Evolutionary conservation across 306 rosid genomes (phyloP).

Genomic region (Hippophae tibetana): DNA sequence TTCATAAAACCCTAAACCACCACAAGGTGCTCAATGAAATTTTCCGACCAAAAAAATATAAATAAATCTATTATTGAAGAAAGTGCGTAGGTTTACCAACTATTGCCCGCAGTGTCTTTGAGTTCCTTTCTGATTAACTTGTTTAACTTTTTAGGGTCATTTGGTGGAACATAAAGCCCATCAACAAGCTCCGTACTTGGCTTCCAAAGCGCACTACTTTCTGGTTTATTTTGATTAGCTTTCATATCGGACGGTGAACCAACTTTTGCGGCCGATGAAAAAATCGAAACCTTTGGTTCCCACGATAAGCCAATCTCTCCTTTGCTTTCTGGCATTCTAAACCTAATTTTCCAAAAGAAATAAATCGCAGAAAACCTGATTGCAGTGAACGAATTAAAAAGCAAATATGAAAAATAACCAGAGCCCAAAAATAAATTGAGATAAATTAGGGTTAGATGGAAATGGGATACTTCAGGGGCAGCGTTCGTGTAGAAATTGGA

Average conservation of each 20-base stretch:
- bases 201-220: constrained; percentile 43
- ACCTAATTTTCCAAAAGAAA: not conserved
- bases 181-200: constrained; percentile 56
- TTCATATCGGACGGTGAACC: constrained; percentile 16
- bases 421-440: too few species aligned
- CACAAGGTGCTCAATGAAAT: not conserved
- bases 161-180: constrained; percentile 72
- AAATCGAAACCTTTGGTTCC: constrained; percentile 58
- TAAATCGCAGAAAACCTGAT: too few species aligned
- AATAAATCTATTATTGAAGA: not conserved
- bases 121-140: constrained; percentile 50
- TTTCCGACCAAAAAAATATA: not conserved
- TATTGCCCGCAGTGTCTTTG: constrained; percentile 62
- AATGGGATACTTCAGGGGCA: too few species aligned
- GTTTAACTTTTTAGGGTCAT: constrained; percentile 49
- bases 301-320: constrained; percentile 60
- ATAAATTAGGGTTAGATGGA: too few species aligned
- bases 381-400: too few species aligned
- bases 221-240: constrained; percentile 22
- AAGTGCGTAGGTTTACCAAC: constrained; percentile 32
- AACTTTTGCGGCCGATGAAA: constrained; percentile 19
- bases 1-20: not conserved
- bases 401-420: too few species aligned
- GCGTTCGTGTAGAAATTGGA: too few species aligned
- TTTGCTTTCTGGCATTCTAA: constrained; percentile 39